Conservation (phyloP, 2,329 filamentous ascomycete genomes). For the Byssoonygena ceratinophila region DNA sequence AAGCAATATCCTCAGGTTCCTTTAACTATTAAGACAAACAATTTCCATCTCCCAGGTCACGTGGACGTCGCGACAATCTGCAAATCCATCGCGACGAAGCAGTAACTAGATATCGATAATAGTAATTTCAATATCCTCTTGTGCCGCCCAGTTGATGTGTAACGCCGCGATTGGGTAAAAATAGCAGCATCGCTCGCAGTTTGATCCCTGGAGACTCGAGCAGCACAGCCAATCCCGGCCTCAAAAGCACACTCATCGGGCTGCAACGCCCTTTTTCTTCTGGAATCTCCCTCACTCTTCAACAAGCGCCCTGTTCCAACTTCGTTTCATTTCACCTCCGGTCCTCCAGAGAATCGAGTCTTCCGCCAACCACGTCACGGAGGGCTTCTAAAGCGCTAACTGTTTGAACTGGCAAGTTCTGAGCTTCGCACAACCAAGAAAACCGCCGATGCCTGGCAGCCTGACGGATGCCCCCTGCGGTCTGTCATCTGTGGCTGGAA, state of each 20-base stretch:
- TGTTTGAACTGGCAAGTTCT: background rate
- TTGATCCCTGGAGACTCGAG: background rate
- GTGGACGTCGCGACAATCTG: no score
- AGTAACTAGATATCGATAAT: no score
- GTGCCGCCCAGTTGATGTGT: slow-evolving; percentile 9
- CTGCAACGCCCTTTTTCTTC: slow-evolving; percentile 1
- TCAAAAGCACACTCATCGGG: background rate
- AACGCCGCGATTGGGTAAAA: slow-evolving; percentile 2
- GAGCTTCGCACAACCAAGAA: background rate
- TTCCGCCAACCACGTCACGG: slow-evolving; percentile 4
- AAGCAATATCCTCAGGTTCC: no score
- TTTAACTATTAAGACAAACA: no score
- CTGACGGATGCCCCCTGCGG: slow-evolving; percentile 8
- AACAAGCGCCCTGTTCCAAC: slow-evolving; percentile 3
- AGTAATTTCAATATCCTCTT: no score
- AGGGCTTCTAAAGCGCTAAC: background rate
- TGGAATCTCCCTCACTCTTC: background rate
- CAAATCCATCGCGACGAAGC: no score
- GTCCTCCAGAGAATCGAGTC: background rate
- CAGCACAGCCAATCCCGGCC: slow-evolving; percentile 1
- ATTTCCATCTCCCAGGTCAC: no score
- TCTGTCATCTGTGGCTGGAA: slow-evolving; percentile 11
- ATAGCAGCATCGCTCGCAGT: background rate
- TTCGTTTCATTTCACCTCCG: slow-evolving; percentile 1
- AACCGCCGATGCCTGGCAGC: slow-evolving; percentile 13